Evolutionary conservation across 1,139 yeast species (phyloP).

Genomic region (Kodamaea alishanica): DNA sequence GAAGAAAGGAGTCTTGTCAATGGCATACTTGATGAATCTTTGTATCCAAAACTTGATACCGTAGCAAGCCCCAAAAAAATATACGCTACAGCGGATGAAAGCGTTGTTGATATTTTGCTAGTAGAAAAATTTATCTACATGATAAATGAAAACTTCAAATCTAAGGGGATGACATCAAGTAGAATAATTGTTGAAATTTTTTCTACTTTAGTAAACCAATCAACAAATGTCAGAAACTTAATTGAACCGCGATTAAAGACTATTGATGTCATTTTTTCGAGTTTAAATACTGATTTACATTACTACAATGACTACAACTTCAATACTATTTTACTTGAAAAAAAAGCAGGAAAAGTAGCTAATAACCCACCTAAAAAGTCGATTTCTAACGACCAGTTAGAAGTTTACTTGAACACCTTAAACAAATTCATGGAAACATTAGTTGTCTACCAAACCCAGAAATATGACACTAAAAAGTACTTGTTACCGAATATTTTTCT

Average conservation of each 20-base stretch:
- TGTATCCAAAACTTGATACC: conserved; percentile 9
- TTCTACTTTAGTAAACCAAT: conserved; percentile 19
- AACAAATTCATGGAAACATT: conserved; percentile 21
- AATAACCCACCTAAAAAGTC: conserved; percentile 25
- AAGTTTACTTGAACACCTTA: conserved; percentile 13
- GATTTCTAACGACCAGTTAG: conserved; percentile 24
- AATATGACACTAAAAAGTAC: conserved; percentile 12
- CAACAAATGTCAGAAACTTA: conserved; percentile 15
- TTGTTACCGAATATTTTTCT: conserved; percentile 21
- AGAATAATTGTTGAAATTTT: conserved; percentile 24
- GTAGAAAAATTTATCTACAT: conserved; percentile 36
- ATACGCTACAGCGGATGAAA: conserved; percentile 6
- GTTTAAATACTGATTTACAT: conserved; percentile 33
- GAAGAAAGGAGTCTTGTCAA: background rate
- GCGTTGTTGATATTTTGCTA: conserved; percentile 23
- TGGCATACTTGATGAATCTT: conserved; percentile 4
- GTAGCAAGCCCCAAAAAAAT: conserved; percentile 2
- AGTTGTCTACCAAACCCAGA: conserved; percentile 17
- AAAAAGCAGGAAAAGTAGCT: conserved; percentile 12
- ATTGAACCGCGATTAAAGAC: conserved; percentile 26
- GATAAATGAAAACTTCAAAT: conserved; percentile 24
- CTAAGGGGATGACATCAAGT: conserved; percentile 19
- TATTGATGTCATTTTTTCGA: conserved; percentile 28
- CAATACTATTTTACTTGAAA: conserved; percentile 17
- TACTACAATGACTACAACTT: conserved; percentile 33